Evolutionary conservation across 129 eudicot species (phyloP).

Genomic region (Dittrichia graveolens): DNA sequence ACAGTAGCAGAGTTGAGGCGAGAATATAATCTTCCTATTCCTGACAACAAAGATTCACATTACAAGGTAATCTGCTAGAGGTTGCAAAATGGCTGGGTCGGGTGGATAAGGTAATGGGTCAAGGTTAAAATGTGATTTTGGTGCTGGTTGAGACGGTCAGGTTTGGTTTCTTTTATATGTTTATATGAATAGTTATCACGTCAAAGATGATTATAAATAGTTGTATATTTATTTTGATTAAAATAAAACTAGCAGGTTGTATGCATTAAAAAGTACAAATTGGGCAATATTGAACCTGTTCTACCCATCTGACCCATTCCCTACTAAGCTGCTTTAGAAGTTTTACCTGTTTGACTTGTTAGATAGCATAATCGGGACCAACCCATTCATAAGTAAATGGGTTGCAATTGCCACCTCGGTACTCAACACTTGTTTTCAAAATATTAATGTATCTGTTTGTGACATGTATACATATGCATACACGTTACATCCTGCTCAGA

Average conservation of each 20-base stretch:
- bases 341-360: background rate
- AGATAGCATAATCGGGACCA: background rate
- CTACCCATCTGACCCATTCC: background rate
- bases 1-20: slow-evolving; percentile 85
- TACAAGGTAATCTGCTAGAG: slow-evolving; percentile 59
- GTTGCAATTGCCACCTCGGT: background rate
- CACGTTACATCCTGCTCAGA: background rate
- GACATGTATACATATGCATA: slow-evolving; percentile 7
- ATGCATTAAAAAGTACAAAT: background rate
- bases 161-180: background rate
- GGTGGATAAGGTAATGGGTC: background rate
- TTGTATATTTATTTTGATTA: background rate
- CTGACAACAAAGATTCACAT: slow-evolving; percentile 86
- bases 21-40: slow-evolving; percentile 61
- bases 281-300: background rate
- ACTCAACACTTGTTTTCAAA: background rate
- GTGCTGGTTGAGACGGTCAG: too few relatives aligned
- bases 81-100: background rate
- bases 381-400: background rate
- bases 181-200: background rate
- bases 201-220: background rate
- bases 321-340: background rate
- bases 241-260: background rate
- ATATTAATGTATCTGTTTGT: background rate
- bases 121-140: background rate